phyloP scores from a whole-genome alignment of 495 filamentous ascomycete species.

The Neurospora hispaniola region DNA sequence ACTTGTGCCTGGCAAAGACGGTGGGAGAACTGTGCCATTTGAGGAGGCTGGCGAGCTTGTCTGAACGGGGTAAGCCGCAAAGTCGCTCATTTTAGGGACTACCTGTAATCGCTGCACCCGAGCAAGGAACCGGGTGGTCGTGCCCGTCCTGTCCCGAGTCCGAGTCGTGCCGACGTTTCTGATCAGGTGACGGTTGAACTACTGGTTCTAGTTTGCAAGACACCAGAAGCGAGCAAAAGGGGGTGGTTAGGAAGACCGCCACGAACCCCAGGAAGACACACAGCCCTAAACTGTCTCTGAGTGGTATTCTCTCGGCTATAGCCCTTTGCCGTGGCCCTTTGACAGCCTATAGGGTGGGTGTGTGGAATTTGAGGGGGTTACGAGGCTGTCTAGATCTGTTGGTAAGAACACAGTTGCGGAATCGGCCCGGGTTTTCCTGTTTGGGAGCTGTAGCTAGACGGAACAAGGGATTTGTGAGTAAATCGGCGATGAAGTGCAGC shows the following conservation, averaged over 20 bases:
- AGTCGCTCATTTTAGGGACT: background rate
- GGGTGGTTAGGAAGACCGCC: background rate
- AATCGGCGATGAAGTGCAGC: background rate
- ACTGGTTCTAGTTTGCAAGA: background rate
- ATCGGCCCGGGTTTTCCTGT: background rate
- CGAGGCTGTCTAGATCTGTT: background rate
- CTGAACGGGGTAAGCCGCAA: background rate
- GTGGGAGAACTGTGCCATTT: slow-evolving; percentile 1
- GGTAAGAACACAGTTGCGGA: background rate
- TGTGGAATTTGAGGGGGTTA: background rate
- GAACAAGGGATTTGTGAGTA: background rate
- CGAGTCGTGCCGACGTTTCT: background rate
- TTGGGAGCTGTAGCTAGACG: background rate
- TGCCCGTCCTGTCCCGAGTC: background rate
- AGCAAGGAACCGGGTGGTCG: background rate
- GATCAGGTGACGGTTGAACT: background rate
- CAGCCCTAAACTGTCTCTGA: background rate
- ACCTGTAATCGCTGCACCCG: background rate
- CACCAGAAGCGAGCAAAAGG: background rate
- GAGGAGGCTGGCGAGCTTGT: background rate
- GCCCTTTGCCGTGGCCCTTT: background rate
- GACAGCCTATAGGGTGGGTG: background rate
- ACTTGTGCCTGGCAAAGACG: slow-evolving; percentile 1
- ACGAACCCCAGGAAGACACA: background rate
- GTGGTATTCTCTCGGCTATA: background rate